A percentile compares a stretch with the other conserved stretches of the same genome.
These are phyloP conservation scores for Cornus kousa DNA, from an alignment of 148 eudicot species.

Conservation along the genomic window DNA sequence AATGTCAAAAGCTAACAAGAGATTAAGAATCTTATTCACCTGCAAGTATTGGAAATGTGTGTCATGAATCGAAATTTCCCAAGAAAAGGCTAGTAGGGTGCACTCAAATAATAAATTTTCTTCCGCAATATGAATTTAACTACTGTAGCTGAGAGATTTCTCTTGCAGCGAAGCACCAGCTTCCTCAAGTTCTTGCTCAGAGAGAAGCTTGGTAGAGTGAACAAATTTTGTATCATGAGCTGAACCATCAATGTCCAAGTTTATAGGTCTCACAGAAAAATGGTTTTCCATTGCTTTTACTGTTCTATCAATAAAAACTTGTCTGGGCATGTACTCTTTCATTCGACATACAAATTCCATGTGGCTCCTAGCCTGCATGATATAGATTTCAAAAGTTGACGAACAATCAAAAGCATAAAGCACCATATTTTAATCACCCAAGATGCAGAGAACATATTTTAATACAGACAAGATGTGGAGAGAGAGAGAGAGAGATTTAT, in stretches of 20 bases:
- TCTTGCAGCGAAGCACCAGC: neutral
- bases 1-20: too few species aligned
- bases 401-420: slow-evolving; percentile 3
- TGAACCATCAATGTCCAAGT: slow-evolving; percentile 33
- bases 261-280: slow-evolving; percentile 40
- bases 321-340: slow-evolving; percentile 68
- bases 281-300: slow-evolving; percentile 46
- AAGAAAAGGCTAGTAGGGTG: too few species aligned
- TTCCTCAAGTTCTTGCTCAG: slow-evolving; percentile 47
- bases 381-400: neutral
- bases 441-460: neutral
- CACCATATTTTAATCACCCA: neutral
- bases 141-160: too few species aligned
- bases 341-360: slow-evolving; percentile 74
- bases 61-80: too few species aligned
- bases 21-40: too few species aligned
- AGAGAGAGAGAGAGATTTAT: neutral
- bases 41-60: too few species aligned
- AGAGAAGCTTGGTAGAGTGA: slow-evolving; percentile 57
- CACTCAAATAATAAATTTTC: too few species aligned
- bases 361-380: slow-evolving; percentile 68
- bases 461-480: neutral
- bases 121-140: too few species aligned
- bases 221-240: slow-evolving; percentile 26
- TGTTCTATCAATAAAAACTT: slow-evolving; percentile 55